Base-by-base conservation (phyloP, 2,329 filamentous ascomycete species). In the Fusarium oxysporum region DNA sequence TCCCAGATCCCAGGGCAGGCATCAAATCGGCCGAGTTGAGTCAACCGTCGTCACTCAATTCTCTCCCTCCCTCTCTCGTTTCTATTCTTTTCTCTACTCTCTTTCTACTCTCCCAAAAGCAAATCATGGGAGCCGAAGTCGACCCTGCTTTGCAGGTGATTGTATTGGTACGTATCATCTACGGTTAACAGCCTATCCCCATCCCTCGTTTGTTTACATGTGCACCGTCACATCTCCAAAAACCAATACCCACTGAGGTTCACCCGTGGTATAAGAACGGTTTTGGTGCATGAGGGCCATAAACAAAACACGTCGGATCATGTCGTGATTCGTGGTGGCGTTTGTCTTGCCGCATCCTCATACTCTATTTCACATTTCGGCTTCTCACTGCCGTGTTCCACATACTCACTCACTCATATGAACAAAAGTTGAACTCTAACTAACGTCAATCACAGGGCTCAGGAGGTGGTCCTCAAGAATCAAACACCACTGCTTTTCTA, bases 381-480 rank as follows among this genome's bases (percentile, higher is more conserved):
- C 56, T 53, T 9, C 38, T 59, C 66, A 47, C 64, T 55, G 62
- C 54, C 60, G 40, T 66, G 38, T 58, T 56, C 32, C 58, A 68
- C 63, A 35, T 55, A 51, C 25, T 45, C 19, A 55, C 17, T n/a
- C 25, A 30, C 28, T 17, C 30, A 37, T 48, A 35, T n/a, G n/a
- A 33, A 32, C 51, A 17, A 44, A 35, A 38, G 28, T 19, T 16
- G 16, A 65, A 55, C 57, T 43, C 48, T 68, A 17, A 62, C 66
- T 74, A 47, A 76, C 51, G 76, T 68, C 53, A 50, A 37, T 17
- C 62, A 57, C 65, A 97, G 95, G 96, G 96, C 72, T 91, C 94
- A 50, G 94, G 94, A 56, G 96, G 96, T 65, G 96, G 96, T 58
- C 96, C 96, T 37, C 89, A 90, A 77, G 96, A 99, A 86, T 92